Percentiles rank a stretch among this genome's conserved stretches.
phyloP scores from a whole-genome alignment of 202 grass and related monocot species.

The Cymbopogon flexuosus region DNA sequence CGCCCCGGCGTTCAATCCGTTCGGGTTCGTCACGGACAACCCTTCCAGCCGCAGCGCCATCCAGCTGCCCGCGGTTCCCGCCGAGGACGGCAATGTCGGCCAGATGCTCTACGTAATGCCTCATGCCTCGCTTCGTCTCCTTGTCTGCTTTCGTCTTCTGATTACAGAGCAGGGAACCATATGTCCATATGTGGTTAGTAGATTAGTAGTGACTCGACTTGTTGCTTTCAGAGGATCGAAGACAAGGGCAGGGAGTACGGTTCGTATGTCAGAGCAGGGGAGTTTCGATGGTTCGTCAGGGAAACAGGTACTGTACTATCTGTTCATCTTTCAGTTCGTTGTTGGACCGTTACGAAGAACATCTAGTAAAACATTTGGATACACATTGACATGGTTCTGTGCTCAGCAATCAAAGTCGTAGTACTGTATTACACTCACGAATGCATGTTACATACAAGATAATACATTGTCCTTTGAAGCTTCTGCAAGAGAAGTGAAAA shows the following conservation, averaged over 20 bases:
- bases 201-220: neutral
- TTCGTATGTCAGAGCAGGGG: constrained; percentile 66
- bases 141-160: neutral
- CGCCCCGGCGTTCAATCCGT: constrained; percentile 58
- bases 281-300: constrained; percentile 80
- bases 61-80: constrained; percentile 72
- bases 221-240: constrained; percentile 67
- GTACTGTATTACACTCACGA: neutral
- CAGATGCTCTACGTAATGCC: constrained; percentile 93
- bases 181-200: neutral
- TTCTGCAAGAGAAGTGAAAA: neutral
- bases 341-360: neutral
- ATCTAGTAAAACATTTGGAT: neutral
- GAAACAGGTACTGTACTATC: constrained; percentile 62
- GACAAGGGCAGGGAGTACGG: constrained; percentile 79
- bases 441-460: too few relatives aligned
- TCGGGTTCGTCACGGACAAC: constrained; percentile 89
- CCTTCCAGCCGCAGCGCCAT: constrained; percentile 79
- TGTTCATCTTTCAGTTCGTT: neutral
- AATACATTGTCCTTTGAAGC: neutral
- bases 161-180: neutral
- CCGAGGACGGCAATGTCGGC: constrained; percentile 91
- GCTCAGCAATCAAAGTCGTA: neutral
- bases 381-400: neutral
- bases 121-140: neutral